Percentiles rank a stretch among this genome's conserved stretches.
Evolutionary conservation across 495 filamentous ascomycete genomes (phyloP).

Genomic region (Cairneyella variabilis): DNA sequence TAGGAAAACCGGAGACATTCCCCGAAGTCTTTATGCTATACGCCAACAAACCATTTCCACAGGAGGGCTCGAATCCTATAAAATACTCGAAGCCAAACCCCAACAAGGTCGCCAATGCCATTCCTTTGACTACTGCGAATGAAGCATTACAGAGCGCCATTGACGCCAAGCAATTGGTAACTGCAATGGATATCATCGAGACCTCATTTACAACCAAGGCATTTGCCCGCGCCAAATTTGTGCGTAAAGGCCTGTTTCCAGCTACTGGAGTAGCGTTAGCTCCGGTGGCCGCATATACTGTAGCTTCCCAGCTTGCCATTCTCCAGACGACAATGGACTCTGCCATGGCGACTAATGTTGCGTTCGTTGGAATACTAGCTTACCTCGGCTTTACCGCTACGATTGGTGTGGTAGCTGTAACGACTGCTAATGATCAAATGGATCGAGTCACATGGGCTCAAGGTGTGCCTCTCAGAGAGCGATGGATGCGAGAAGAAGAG

Average conservation of each 20-base stretch:
- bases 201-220: constrained; percentile 70
- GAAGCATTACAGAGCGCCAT: constrained; percentile 74
- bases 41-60: constrained; percentile 74
- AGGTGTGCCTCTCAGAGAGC: constrained; percentile 72
- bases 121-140: constrained; percentile 62
- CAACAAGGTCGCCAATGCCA: constrained; percentile 61
- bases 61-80: constrained; percentile 52
- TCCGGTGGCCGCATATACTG: constrained; percentile 65
- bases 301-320: constrained; percentile 56
- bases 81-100: constrained; percentile 62
- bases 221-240: constrained; percentile 62
- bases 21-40: constrained; percentile 79
- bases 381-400: constrained; percentile 76
- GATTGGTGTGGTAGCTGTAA: constrained; percentile 77
- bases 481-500: constrained; percentile 94
- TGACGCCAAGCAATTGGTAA: constrained; percentile 64
- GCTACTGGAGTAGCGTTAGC: constrained; percentile 39
- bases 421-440: constrained; percentile 91
- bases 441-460: constrained; percentile 81
- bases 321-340: constrained; percentile 70
- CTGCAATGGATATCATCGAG: constrained; percentile 77
- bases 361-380: constrained; percentile 73
- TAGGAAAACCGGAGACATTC: constrained; percentile 67
- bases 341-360: constrained; percentile 65
- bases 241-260: constrained; percentile 33